phyloP scores from a whole-genome alignment of 163 green algal genomes.

The Chloroidium sp. region DNA sequence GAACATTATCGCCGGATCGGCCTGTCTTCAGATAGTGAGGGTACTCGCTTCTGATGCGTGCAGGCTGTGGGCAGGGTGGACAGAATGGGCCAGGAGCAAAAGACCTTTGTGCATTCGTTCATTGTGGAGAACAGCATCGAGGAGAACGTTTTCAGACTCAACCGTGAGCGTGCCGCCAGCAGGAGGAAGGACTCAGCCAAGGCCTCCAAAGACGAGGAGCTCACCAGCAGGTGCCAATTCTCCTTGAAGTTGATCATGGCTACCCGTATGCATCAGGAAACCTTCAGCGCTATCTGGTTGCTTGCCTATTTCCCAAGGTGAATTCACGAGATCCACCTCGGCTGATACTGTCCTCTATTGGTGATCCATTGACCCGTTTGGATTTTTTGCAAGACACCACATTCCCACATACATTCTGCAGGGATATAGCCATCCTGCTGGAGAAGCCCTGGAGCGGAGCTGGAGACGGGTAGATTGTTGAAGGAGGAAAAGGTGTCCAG shows the following conservation, averaged over 20 bases:
- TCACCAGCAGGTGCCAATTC: constrained; percentile 5
- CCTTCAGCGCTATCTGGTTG: too few species aligned
- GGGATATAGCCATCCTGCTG: constrained; percentile 38
- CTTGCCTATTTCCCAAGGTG: too few species aligned
- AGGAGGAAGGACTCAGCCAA: neutral
- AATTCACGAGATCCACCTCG: too few species aligned
- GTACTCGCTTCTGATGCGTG: too few species aligned
- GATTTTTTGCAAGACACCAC: neutral
- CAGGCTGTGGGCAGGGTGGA: constrained; percentile 73
- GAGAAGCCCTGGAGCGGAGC: constrained; percentile 6
- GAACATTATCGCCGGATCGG: too few species aligned
- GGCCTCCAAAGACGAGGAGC: neutral
- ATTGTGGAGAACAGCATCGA: neutral
- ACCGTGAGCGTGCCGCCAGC: neutral
- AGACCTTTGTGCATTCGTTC: neutral
- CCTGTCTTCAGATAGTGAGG: too few species aligned
- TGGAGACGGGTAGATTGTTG: too few species aligned
- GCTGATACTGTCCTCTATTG: neutral
- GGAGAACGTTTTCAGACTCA: constrained; percentile 19
- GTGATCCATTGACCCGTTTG: neutral
- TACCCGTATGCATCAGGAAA: too few species aligned
- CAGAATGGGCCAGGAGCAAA: constrained; percentile 73
- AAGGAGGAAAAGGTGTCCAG: too few species aligned
- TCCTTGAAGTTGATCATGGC: neutral
- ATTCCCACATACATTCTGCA: constrained; percentile 5